phyloP scores from a whole-genome alignment of 768 basidiomycete genomes.

The Panaeolus papilionaceus region DNA sequence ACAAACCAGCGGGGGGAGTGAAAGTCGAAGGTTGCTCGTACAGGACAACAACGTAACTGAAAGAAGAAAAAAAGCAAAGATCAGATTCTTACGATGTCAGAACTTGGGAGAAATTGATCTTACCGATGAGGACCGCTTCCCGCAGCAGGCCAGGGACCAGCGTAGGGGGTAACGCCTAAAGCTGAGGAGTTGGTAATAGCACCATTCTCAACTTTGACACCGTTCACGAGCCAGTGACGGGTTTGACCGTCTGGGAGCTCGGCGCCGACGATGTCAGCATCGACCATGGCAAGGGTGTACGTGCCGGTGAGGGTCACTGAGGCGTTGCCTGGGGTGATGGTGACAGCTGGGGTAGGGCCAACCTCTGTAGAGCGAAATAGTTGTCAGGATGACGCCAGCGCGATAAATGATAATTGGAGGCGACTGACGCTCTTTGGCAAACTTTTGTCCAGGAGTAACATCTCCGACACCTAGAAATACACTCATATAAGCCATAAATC shows the following conservation, averaged over 20 bases:
- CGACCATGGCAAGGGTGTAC: constrained; percentile 78
- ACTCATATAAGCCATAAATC: not conserved
- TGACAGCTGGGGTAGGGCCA: constrained; percentile 56
- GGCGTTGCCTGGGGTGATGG: constrained; percentile 55
- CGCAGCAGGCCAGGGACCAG: constrained; percentile 70
- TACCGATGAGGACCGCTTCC: constrained; percentile 81
- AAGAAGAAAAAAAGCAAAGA: constrained; percentile 7
- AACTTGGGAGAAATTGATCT: constrained; percentile 17
- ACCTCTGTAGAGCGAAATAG: constrained; percentile 53
- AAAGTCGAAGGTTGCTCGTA: constrained; percentile 70
- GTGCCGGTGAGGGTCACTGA: constrained; percentile 51
- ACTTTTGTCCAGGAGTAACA: constrained; percentile 61
- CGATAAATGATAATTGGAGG: not conserved
- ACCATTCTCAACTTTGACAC: constrained; percentile 50
- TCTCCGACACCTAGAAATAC: constrained; percentile 46
- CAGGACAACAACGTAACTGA: constrained; percentile 72
- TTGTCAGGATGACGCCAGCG: not conserved
- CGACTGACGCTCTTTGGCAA: constrained; percentile 62
- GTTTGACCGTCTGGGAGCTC: constrained; percentile 64
- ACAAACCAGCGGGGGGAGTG: constrained; percentile 62
- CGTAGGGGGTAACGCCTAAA: constrained; percentile 65
- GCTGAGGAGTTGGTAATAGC: constrained; percentile 51
- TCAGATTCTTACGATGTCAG: not conserved
- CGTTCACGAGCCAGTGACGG: constrained; percentile 84
- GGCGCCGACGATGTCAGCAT: constrained; percentile 72